Evolutionary conservation across 176 grass and related monocot genomes (phyloP).

Genomic region (Oryza brachyantha): DNA sequence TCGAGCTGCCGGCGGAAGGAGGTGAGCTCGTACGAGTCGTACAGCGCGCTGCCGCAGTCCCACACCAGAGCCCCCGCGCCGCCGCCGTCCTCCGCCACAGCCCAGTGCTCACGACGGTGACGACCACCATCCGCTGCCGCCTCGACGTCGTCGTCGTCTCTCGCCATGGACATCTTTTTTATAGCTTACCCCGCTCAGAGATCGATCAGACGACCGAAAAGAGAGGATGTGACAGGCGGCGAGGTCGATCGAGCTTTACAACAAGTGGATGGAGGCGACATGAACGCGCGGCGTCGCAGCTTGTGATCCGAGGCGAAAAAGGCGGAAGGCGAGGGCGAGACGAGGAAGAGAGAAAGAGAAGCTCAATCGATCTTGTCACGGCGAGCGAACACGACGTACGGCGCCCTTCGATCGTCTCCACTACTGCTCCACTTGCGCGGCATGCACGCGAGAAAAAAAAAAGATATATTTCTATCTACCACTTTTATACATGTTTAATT

Average conservation of each 20-base stretch:
- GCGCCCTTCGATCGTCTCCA: too few relatives aligned
- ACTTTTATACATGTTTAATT: too few relatives aligned
- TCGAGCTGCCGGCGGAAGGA: conserved; percentile 43
- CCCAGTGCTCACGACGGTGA: not conserved
- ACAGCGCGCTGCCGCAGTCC: conserved; percentile 49
- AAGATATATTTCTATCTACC: too few relatives aligned
- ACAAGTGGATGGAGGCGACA: conserved; percentile 34
- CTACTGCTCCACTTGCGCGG: too few relatives aligned
- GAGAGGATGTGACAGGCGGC: not conserved
- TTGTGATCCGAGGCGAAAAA: conserved; percentile 16
- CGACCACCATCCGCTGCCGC: not conserved
- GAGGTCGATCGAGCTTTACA: too few relatives aligned
- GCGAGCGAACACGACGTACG: too few relatives aligned
- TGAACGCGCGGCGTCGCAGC: conserved; percentile 1
- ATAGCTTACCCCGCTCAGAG: conserved; percentile 22
- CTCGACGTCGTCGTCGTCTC: not conserved
- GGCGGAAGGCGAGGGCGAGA: conserved; percentile 23
- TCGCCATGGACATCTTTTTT: conserved; percentile 30
- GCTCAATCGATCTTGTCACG: too few relatives aligned
- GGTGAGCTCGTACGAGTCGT: conserved; percentile 50
- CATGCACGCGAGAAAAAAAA: too few relatives aligned
- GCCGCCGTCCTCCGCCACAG: not conserved
- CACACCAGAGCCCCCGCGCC: conserved; percentile 9
- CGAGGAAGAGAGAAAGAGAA: too few relatives aligned
- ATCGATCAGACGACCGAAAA: not conserved